Evolutionary conservation across 2,329 filamentous ascomycete genomes (phyloP).

Genomic region (Alternaria sp.): DNA sequence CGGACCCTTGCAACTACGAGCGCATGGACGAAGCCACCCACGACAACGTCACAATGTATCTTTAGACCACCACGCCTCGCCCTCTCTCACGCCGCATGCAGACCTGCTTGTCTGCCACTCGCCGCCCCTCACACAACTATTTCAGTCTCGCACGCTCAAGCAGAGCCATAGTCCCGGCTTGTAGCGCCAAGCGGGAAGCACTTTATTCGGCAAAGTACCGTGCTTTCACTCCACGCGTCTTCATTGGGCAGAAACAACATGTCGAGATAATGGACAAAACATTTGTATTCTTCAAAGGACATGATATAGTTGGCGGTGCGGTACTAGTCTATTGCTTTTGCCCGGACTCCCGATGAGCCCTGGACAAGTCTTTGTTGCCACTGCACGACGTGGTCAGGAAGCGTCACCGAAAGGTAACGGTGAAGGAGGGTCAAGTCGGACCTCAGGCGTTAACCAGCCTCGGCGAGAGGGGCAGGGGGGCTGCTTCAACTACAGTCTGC

Average conservation of each 20-base stretch:
- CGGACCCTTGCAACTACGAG: slow-evolving; percentile 15
- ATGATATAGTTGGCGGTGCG: background rate
- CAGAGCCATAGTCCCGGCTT: slow-evolving; percentile 1
- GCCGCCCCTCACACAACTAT: background rate
- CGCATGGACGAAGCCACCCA: slow-evolving; percentile 33
- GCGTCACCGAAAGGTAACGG: background rate
- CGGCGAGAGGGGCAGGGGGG: no score
- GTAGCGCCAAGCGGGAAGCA: slow-evolving; percentile 9
- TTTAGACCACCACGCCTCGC: background rate
- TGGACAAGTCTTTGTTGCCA: background rate
- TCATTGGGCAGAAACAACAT: slow-evolving; percentile 16
- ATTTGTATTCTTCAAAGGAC: background rate
- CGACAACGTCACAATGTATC: slow-evolving; percentile 31
- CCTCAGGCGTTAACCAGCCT: background rate
- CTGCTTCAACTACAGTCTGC: background rate
- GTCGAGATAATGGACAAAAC: background rate
- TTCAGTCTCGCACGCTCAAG: background rate
- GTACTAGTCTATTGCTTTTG: slow-evolving; percentile 2
- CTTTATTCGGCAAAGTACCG: slow-evolving; percentile 9
- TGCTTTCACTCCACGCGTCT: slow-evolving; percentile 3
- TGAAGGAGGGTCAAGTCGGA: background rate
- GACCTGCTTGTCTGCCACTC: background rate
- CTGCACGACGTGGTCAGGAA: background rate
- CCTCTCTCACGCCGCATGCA: background rate
- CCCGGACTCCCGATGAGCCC: background rate